Percentiles rank a stretch among this genome's conserved stretches.
Conservation (phyloP, 2,329 filamentous ascomycete genomes). For the Coniochaeta sp. region DNA sequence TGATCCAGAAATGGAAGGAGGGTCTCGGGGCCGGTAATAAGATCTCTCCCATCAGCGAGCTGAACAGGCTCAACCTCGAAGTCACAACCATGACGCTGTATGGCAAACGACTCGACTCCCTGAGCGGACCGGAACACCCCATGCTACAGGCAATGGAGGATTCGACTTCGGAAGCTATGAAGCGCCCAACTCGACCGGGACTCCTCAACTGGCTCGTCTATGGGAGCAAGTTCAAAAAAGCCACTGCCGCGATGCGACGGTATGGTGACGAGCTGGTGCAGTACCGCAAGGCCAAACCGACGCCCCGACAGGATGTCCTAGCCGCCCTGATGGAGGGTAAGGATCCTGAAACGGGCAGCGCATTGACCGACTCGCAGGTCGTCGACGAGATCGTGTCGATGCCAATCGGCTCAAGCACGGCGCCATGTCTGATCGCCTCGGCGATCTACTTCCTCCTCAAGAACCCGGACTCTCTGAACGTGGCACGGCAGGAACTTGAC, state of each 20-base stretch:
- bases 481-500: constrained; percentile 48
- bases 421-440: constrained; percentile 36
- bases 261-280: constrained; percentile 51
- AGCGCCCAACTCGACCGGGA: constrained; percentile 42
- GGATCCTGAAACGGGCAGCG: constrained; percentile 55
- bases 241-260: constrained; percentile 45
- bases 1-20: constrained; percentile 41
- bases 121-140: constrained; percentile 38
- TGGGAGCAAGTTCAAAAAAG: constrained; percentile 43
- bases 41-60: constrained; percentile 38
- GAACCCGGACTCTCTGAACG: constrained; percentile 39
- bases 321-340: constrained; percentile 50
- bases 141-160: constrained; percentile 48
- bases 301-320: constrained; percentile 53
- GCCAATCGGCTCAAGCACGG: constrained; percentile 50
- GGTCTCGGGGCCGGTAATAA: constrained; percentile 26
- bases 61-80: constrained; percentile 48
- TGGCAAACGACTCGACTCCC: constrained; percentile 39
- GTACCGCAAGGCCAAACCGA: constrained; percentile 45
- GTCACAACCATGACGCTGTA: constrained; percentile 42
- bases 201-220: constrained; percentile 47
- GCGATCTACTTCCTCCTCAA: constrained; percentile 44
- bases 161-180: constrained; percentile 48
- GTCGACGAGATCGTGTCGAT: constrained; percentile 65
- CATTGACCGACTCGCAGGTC: constrained; percentile 51